A percentile compares a stretch with the other conserved stretches of the same genome.
These are phyloP conservation scores for Aspergillus aculeatus DNA, from an alignment of 2,329 filamentous ascomycete genomes.

Conservation along the genomic window DNA sequence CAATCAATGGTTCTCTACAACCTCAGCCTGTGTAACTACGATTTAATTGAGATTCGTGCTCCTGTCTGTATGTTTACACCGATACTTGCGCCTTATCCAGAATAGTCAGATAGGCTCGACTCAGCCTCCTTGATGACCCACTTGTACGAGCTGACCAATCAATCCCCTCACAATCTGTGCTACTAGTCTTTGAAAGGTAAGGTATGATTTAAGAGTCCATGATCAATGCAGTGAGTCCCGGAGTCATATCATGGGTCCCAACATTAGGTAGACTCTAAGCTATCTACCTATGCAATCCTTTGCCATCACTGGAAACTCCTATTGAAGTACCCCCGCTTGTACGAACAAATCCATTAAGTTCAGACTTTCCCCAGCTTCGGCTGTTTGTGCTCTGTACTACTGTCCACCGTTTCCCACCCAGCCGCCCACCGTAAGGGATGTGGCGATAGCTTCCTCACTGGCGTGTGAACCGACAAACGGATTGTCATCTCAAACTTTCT, in stretches of 20 bases:
- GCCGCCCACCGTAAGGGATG: neutral
- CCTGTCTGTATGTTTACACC: neutral
- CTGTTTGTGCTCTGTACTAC: neutral
- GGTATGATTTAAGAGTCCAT: no score
- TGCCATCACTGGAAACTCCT: neutral
- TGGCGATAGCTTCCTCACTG: neutral
- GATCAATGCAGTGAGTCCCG: no score
- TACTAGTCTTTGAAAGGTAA: neutral
- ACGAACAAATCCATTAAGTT: neutral
- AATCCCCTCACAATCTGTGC: neutral
- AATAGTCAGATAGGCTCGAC: neutral
- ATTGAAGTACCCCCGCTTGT: neutral
- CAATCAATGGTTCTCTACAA: neutral
- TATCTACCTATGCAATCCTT: no score
- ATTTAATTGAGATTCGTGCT: neutral
- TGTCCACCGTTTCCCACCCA: neutral
- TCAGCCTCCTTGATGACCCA: neutral
- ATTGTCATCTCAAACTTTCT: no score
- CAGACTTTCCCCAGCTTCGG: neutral
- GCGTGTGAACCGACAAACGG: neutral
- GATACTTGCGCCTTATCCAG: no score
- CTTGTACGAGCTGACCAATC: constrained; percentile 11
- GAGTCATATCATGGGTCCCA: no score
- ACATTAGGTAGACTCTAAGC: no score
- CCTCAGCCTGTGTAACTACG: neutral